Evolutionary conservation across 2,329 filamentous ascomycete species (phyloP), one percentile per base, ranked within the genome.

Genomic region (Colletotrichum endophyticum): DNA sequence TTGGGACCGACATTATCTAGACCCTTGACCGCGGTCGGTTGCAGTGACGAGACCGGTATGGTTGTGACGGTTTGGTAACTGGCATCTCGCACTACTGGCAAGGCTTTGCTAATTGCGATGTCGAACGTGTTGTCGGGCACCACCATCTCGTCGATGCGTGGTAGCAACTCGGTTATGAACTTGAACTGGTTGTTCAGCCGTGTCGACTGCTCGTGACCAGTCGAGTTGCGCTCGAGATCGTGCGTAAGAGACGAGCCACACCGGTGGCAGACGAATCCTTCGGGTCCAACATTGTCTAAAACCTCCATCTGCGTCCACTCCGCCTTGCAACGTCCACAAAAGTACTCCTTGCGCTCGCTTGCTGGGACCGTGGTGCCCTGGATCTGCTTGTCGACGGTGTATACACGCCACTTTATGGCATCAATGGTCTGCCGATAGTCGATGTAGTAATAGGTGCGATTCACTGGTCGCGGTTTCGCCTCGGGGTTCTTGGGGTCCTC

Each of bases 401-500:
- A 96, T 68, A 98, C 93, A 78, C 95, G 94, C 91, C 95, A 99
- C 85, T 99, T 99, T 86, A 98, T 98, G 66, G 95, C 95, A 86
- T 99, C 97, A 82, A 99, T 95, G 44, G 96, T 95, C 74, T 95
- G 94, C 76, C 97, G 95, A 82, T 98, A 98, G 84, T 98, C 96
- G 83, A 99, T 96, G 86, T 95, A 99, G 87, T 98, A 99, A 89
- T 98, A 99, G 78, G 96, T 98, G 81, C 95, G 92, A 83, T 94
- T 96, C 79, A 94, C 93, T 7, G 95, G 94, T 69, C 96, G 93
- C 74, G 94, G 94, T 76, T 96, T 95, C 68, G 95, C 95, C 82
- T 96, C 94, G 5, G 77, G 77, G 49, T 78, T 78, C 57, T 78
- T 78, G 8, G 77, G 76, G 15, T 78, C 72, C 66, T 78, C 77